Evolutionary conservation across 2,329 filamentous ascomycete species (phyloP).

Genomic region (Cercospora berteroae): DNA sequence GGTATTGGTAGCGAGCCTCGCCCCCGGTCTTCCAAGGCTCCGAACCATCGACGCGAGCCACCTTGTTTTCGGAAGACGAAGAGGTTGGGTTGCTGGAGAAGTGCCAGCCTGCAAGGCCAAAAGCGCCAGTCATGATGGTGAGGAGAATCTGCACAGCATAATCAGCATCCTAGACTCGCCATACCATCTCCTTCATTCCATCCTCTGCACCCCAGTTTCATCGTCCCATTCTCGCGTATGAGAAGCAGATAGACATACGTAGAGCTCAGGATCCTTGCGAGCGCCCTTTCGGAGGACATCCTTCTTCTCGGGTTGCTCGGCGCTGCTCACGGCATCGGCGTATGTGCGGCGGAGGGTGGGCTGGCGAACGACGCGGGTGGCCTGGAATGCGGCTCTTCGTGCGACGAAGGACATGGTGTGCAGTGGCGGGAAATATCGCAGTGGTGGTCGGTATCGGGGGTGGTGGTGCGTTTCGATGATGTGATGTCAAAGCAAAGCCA

Average conservation of each 20-base stretch:
- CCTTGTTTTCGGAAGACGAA: constrained; percentile 74
- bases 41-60: constrained; percentile 70
- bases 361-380: constrained; percentile 41
- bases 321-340: constrained; percentile 44
- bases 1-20: constrained; percentile 62
- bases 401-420: constrained; percentile 48
- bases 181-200: not conserved
- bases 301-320: constrained; percentile 44
- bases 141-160: constrained; percentile 68
- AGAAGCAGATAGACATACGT: constrained; percentile 51
- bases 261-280: constrained; percentile 71
- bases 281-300: constrained; percentile 60
- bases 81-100: constrained; percentile 83
- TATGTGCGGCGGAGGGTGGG: constrained; percentile 34
- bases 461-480: not conserved
- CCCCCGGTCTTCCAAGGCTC: constrained; percentile 85
- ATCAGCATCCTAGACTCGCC: not conserved
- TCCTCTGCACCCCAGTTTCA: not conserved
- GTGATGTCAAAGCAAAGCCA: constrained; percentile 7
- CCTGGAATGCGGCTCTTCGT: constrained; percentile 48
- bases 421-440: constrained; percentile 22
- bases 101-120: constrained; percentile 86
- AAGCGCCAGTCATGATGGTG: constrained; percentile 83
- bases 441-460: constrained; percentile 4
- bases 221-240: not conserved